Evolutionary conservation across 2,329 filamentous ascomycete genomes (phyloP), one percentile per base, ranked within the genome.

Genomic region (Corniculantispora saksenae): DNA sequence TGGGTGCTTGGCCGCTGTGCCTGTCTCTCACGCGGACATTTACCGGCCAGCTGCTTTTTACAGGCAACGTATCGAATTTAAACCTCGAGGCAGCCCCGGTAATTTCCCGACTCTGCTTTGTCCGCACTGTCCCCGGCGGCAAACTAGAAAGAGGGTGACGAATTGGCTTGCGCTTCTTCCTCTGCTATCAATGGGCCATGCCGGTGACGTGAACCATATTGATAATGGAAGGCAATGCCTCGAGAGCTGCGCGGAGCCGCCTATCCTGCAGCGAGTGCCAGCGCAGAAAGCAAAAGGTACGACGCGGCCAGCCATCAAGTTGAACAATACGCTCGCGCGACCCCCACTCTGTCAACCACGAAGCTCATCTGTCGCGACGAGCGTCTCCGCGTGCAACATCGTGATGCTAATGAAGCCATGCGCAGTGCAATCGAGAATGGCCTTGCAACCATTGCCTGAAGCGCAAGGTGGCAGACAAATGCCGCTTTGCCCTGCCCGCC

Each of bases 231-330:
- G 40, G 40, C 43, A 63, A 27, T 40, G 40, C 61, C 27, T 57
- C 61, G 15, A 48, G 17, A 40, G 29, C 61, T 9, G 43, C 61
- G 17, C 61, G 61, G 27, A 63, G 53, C 66, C 73, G 74, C 48
- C 69, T 73, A 13, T 79, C 81, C 57, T 83, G 81, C 66, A 79
- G 79, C 5, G 81, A 82, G 70, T 83, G 77, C 64, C 70, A 73
- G 47, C 74, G 77, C n/a, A 73, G 77, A 57, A 79, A 79, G 70
- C 77, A 79, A 72, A 79, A 76, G 72, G 77, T 78, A 64, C 7
- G 72, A 27, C 10, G 10, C 29, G 1, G 23, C 50, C 21, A 32
- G 2, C 21, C 13, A n/a, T 15, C 38, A 35, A 35, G 25, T 19
- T 47, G 9, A 48, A 48, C 45, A 21, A 48, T 48, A 19, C 35